Evolutionary conservation across 2,329 filamentous ascomycete species (phyloP).

Genomic region (Arthrobotrys pseudoclavata): DNA sequence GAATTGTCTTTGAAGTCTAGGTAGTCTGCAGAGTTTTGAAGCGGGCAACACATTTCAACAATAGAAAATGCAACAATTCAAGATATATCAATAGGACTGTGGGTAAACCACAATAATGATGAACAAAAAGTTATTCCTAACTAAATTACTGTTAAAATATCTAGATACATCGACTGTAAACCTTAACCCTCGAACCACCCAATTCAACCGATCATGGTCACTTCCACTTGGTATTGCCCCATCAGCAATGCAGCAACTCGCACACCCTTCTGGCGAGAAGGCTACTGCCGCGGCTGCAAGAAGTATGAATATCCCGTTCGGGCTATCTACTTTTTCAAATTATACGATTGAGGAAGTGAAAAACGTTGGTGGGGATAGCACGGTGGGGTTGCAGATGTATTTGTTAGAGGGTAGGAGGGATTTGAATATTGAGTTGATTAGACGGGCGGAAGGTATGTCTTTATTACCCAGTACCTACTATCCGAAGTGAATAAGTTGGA

Average conservation of each 20-base stretch:
- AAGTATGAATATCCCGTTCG: constrained; percentile 60
- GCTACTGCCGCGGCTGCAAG: constrained; percentile 70
- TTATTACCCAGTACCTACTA: too few relatives aligned
- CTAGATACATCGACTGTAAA: constrained; percentile 63
- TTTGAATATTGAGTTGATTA: constrained; percentile 61
- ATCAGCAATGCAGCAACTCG: constrained; percentile 71
- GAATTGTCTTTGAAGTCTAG: not conserved
- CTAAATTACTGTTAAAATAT: not conserved
- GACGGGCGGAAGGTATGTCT: constrained; percentile 69
- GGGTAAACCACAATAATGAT: too few relatives aligned
- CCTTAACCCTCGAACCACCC: not conserved
- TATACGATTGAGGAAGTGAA: constrained; percentile 45
- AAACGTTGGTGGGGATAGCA: constrained; percentile 35
- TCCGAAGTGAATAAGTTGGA: not conserved
- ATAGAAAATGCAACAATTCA: constrained; percentile 25
- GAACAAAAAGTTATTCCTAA: not conserved
- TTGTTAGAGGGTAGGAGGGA: constrained; percentile 41
- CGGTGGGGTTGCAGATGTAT: constrained; percentile 45
- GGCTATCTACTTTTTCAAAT: constrained; percentile 48
- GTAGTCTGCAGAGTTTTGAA: constrained; percentile 38
- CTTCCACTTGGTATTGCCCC: constrained; percentile 72
- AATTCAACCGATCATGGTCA: constrained; percentile 57
- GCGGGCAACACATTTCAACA: constrained; percentile 43
- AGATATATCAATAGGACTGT: not conserved
- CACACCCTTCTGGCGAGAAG: constrained; percentile 71